A percentile compares a stretch with the other conserved stretches of the same genome.
These are phyloP conservation scores for Populus trichocarpa DNA, from an alignment of 441 rosid genomes.

Conservation along the genomic window DNA sequence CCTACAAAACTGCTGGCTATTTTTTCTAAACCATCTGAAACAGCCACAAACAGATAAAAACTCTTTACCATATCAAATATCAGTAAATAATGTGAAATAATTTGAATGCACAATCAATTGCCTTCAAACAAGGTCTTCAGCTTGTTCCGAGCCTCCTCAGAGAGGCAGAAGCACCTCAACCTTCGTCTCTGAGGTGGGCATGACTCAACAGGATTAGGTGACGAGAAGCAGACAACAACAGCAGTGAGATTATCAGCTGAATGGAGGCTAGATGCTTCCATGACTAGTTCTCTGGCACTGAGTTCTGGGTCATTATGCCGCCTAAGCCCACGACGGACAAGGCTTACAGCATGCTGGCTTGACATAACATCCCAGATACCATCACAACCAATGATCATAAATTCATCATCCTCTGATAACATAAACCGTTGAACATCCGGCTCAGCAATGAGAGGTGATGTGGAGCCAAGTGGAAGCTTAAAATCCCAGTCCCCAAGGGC, in stretches of 20 bases:
- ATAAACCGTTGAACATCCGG: slow-evolving; percentile 57
- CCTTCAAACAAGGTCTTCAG: slow-evolving; percentile 65
- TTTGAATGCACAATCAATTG: slow-evolving; percentile 39
- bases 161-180: slow-evolving; percentile 41
- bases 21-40: slow-evolving; percentile 42
- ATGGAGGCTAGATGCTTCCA: slow-evolving; percentile 56
- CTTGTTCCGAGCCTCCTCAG: slow-evolving; percentile 63
- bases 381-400: slow-evolving; percentile 75
- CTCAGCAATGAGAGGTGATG: slow-evolving; percentile 70
- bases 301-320: slow-evolving; percentile 64
- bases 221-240: slow-evolving; percentile 52
- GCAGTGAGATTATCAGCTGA: slow-evolving; percentile 68
- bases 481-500: slow-evolving; percentile 82
- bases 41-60: slow-evolving; percentile 37
- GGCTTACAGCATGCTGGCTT: slow-evolving; percentile 66
- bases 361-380: slow-evolving; percentile 81
- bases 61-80: neutral
- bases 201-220: slow-evolving; percentile 29
- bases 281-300: slow-evolving; percentile 65
- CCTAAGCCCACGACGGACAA: slow-evolving; percentile 58
- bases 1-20: slow-evolving; percentile 61
- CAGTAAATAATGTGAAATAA: slow-evolving; percentile 14
- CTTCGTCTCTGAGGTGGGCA: slow-evolving; percentile 50
- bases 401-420: slow-evolving; percentile 72
- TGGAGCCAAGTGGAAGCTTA: slow-evolving; percentile 53